These are phyloP conservation scores for Herpetomonas tarakana DNA, from an alignment of 208 protist genomes.

Conservation along the genomic window DNA sequence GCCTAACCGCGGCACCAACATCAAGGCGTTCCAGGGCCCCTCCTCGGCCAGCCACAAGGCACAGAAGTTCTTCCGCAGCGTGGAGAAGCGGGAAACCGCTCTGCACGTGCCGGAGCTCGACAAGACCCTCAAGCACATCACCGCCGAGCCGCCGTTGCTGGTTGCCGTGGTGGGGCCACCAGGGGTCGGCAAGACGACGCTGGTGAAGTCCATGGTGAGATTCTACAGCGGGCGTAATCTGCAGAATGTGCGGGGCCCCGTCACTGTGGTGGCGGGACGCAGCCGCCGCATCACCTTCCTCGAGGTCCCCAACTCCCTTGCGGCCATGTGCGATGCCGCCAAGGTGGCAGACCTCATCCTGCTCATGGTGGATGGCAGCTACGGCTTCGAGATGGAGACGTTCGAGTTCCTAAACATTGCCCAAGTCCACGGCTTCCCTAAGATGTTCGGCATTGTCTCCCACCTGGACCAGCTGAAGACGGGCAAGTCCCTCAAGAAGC, in stretches of 20 bases:
- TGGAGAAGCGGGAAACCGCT: constrained; percentile 85
- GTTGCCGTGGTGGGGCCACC: constrained; percentile 97
- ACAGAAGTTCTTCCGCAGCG: constrained; percentile 75
- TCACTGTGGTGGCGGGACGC: constrained; percentile 96
- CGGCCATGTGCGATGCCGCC: constrained; percentile 98
- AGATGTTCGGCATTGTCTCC: constrained; percentile 98
- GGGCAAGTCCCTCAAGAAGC: constrained; percentile 94
- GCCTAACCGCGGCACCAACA: constrained; percentile 89
- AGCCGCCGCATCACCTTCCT: constrained; percentile 97
- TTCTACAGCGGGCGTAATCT: constrained; percentile 96
- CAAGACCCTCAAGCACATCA: constrained; percentile 81
- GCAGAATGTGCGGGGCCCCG: constrained; percentile 93
- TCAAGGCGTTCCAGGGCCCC: constrained; percentile 88
- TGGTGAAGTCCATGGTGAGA: constrained; percentile 98
- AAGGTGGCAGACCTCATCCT: constrained; percentile 98
- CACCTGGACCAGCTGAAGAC: constrained; percentile 98
- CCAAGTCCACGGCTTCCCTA: constrained; percentile 98
- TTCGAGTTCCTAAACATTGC: constrained; percentile 99
- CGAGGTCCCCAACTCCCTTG: constrained; percentile 98
- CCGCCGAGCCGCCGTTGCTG: constrained; percentile 91
- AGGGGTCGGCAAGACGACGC: constrained; percentile 96
- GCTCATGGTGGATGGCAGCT: constrained; percentile 97
- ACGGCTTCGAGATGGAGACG: constrained; percentile 99
- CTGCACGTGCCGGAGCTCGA: constrained; percentile 82
- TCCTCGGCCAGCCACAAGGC: constrained; percentile 68